Percentiles rank a stretch among this genome's conserved stretches.
These are phyloP conservation scores for Agrocybe chaxingu DNA, from an alignment of 768 basidiomycete species.

Conservation along the genomic window DNA sequence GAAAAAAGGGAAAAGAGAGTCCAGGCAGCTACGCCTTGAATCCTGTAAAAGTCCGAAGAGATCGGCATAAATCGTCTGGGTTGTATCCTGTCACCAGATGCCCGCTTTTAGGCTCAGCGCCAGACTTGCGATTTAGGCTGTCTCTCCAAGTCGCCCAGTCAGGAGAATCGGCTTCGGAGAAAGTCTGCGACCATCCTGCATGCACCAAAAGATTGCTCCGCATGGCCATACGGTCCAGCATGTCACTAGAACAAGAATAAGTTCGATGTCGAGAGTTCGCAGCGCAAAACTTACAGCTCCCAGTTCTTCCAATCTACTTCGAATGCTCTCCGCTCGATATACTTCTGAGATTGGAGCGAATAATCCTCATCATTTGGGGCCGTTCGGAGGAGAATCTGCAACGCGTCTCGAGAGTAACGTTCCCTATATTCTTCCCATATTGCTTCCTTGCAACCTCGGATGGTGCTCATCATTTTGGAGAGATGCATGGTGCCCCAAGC, in stretches of 20 bases:
- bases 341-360: constrained; percentile 3
- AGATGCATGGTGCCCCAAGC: constrained; percentile 63
- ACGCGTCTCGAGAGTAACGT: constrained; percentile 39
- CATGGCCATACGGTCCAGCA: constrained; percentile 69
- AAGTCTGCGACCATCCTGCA: constrained; percentile 50
- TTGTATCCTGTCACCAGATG: constrained; percentile 16
- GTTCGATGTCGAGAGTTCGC: neutral
- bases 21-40: constrained; percentile 32
- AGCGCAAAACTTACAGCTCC: constrained; percentile 50
- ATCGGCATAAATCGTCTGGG: constrained; percentile 38
- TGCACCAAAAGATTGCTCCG: constrained; percentile 43
- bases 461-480: constrained; percentile 51
- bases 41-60: constrained; percentile 55
- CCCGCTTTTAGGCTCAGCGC: constrained; percentile 5
- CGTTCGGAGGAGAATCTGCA: constrained; percentile 33
- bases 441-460: constrained; percentile 65
- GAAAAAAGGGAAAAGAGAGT: neutral
- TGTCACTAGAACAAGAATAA: constrained; percentile 51
- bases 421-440: constrained; percentile 63
- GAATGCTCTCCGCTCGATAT: constrained; percentile 49
- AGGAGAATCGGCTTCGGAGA: constrained; percentile 39
- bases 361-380: constrained; percentile 25
- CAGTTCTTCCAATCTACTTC: constrained; percentile 67
- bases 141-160: constrained; percentile 55
- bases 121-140: constrained; percentile 26